Base-by-base conservation (phyloP, 2,329 filamentous ascomycete genomes). In the Capronia epimyces region DNA sequence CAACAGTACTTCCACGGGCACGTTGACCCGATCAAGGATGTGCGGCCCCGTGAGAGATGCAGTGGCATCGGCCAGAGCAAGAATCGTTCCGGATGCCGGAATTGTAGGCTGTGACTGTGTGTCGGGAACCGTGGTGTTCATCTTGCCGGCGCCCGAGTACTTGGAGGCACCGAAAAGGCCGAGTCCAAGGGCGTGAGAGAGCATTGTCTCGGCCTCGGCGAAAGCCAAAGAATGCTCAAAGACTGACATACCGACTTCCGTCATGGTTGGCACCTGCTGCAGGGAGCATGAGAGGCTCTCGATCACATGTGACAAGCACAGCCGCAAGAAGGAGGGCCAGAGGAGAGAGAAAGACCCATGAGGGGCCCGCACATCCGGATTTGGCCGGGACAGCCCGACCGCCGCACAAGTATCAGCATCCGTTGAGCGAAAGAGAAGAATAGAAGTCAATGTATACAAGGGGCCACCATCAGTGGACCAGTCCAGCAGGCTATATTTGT, bases 181-280 rank as follows among this genome's bases (percentile, higher is more conserved):
- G 67, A 89, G 81, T 10, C 84, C 84, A 12, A 95, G 78, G 44
- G 89, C 86, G 58, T 84, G 87, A 61, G 83, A 84, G 40, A 96
- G 83, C 57, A 90, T 86, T 24, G 87, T 85, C 66, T 98, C 93
- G 7, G 91, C 91, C 68, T 98, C 93, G 9, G 91, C 89, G 70
- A 97, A 98, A 2, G 91, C 91, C 7, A 98, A 75, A 0, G 90
- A 96, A 64, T 96, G 90, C 66, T 98, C 93, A 63, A 97, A 95
- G 1, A 96, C 79, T 0, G 90, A 95, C 87, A 97, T 95, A 15
- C 89, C 90, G 1, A 89, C 94, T 69, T 97, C 93, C 0, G 87
- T 85, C 56, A 86, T 81, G 0, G 88, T 80, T 2, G 82, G 79
- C 2, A 86, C 82, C 25, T 91, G 91, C 66, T 95, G 89, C 5